Evolutionary conservation across 139 green algal genomes (phyloP), one percentile per base, ranked within the genome.

Genomic region (Picochlorum sp.): DNA sequence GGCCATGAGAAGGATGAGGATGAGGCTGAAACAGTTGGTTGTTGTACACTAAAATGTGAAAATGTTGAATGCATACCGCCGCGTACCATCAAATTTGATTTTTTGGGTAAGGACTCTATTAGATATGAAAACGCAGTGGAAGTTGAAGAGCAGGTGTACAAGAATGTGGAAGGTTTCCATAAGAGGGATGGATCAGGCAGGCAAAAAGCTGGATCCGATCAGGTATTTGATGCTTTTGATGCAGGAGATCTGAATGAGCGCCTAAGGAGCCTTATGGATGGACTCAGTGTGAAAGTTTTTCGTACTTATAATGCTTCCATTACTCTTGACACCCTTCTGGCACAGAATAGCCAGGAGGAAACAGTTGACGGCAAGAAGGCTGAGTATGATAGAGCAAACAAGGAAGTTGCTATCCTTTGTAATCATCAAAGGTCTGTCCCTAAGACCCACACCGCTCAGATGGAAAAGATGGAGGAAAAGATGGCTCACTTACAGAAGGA

Each of bases 81-180:
- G 10, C 73, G 81, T 70, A 61, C 77, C 44, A 86, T 96, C 75
- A 85, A 89, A 64, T 96, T 99, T 60, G 93, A 99, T 76, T 99
- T 99, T 77, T 73, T 99, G 69, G 93, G 93, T 73, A 99, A 99
- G 76, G 93, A 99, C 68, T 95, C 82, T 47, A 98, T 99, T 56
- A 79, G 85, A 5, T 96, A 96, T 65, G 85, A 95, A 64, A 97
- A 98, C 71, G 81, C 75, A 5, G 86, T 96, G 39, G 80, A 88
- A 44, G 88, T 98, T 29, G 68, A 96, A 37, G 52, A 59, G 12
- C 55, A 69, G 31, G 88, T 95, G 35, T 94, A 82, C 64, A 49
- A 82, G 37, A 83, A 83, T 51, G 61, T 97, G 12, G 53, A 85
- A 45, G 59, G 75, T 50, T 96, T 95, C 71, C 69, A 50, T 26